These are phyloP conservation scores for Alternaria sp. DNA, from an alignment of 2,329 filamentous ascomycete species.

Conservation along the genomic window DNA sequence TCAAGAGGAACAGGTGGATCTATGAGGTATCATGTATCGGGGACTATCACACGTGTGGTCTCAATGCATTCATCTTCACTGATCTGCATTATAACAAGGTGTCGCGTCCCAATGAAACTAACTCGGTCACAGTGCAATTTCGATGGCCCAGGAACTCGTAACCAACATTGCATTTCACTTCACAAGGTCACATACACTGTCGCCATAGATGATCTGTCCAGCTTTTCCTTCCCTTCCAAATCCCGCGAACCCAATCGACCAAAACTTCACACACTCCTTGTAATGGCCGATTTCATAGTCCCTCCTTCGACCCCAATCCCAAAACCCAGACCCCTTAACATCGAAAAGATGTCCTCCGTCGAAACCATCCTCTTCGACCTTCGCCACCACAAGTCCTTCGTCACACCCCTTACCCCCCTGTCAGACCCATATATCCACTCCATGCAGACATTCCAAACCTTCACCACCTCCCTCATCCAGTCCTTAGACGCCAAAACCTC, in stretches of 20 bases:
- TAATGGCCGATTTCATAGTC: neutral
- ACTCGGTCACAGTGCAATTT: neutral
- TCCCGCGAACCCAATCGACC: neutral
- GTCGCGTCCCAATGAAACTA: neutral
- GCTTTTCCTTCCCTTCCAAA: no score
- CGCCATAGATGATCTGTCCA: neutral
- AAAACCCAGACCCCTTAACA: neutral
- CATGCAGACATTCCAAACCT: conserved; percentile 6
- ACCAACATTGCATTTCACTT: neutral
- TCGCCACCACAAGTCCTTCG: neutral
- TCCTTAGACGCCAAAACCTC: neutral
- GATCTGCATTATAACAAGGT: neutral
- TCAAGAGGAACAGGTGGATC: neutral
- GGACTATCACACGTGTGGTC: neutral
- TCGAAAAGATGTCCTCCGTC: neutral
- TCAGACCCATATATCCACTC: neutral
- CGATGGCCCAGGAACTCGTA: neutral
- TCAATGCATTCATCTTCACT: neutral
- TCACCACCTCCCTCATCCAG: conserved; percentile 2
- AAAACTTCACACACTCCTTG: neutral
- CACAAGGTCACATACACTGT: neutral
- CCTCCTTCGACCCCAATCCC: neutral
- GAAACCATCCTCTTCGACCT: neutral
- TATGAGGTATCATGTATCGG: neutral
- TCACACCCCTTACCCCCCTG: neutral